Evolutionary conservation across 108 stramenopile genomes (phyloP), one percentile per base, ranked within the genome.

Genomic region (Nannochloropsis salina): DNA sequence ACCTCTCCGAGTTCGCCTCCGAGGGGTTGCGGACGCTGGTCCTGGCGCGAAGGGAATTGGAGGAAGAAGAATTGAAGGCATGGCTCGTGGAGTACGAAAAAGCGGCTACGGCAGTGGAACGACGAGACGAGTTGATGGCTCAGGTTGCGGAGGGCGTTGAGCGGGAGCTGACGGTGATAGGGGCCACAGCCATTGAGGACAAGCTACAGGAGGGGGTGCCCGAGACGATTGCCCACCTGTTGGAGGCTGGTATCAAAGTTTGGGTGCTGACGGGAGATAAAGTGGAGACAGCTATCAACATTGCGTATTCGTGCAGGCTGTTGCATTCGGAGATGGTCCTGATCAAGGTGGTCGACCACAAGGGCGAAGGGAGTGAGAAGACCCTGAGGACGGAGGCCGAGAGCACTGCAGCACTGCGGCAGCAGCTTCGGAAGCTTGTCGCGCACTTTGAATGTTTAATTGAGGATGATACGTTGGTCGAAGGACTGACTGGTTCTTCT

Each of bases 291-390:
- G 92, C 92, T 11, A 90, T 92, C 83, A 93, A 93, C 86, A 93
- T 93, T 44, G 88, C 81, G 40, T 85, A 4, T 83, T 84, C 84
- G 41, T 85, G 84, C 74, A 85, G 94, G 74, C 95, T 98, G 42
- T 91, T 98, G 79, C 94, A 94, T 9, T 93, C 94, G 15, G 93
- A 94, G 87, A 98, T 97, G 97, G 93, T 94, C 21, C 42, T 98
- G 44, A 95, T 94, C 44, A 94, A 96, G 87, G 93, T 98, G 22
- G 79, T 81, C 44, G 89, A 85, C 11, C 82, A 42, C n/a, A 83
- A 83, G 42, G 82, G 83, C 82, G 86, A 18, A 9, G 79, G 74
- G 83, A 87, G 80, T 45, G 86, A 6, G 82, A 82, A 41, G 86
- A 31, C 31, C 31, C 31, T 1, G 31, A 86, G 40, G 82, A 31